Conservation (phyloP, 192 early-diverging fungal species). For the Coemansia sp. region DNA sequence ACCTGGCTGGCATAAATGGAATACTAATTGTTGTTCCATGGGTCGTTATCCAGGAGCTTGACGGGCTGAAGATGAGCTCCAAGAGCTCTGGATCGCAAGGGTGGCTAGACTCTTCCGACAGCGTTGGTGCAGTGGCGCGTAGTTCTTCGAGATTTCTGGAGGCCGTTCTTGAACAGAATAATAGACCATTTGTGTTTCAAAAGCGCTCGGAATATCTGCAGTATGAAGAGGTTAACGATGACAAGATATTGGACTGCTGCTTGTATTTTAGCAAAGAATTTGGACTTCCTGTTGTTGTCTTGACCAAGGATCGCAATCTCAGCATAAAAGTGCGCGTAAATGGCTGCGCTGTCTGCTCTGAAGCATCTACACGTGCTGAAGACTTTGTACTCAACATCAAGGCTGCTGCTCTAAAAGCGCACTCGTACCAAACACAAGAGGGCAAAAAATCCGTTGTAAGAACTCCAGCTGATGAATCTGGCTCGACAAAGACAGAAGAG, state of each 20-base stretch:
- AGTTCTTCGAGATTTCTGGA: conserved; percentile 41
- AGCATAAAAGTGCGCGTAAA: conserved; percentile 41
- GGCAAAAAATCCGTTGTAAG: neutral
- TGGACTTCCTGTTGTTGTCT: conserved; percentile 34
- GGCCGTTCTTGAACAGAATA: conserved; percentile 13
- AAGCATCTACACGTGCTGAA: neutral
- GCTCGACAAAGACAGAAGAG: no score
- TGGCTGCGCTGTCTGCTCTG: conserved; percentile 23
- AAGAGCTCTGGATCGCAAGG: neutral
- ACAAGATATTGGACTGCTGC: conserved; percentile 51
- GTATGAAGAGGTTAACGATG: conserved; percentile 27
- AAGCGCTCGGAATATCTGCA: conserved; percentile 42
- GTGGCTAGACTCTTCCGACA: neutral
- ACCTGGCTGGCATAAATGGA: conserved; percentile 1
- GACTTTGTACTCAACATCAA: conserved; percentile 24
- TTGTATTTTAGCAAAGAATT: conserved; percentile 36
- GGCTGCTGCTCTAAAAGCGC: neutral
- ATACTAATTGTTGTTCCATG: conserved; percentile 39
- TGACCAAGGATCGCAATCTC: conserved; percentile 42
- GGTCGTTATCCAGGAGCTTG: conserved; percentile 45
- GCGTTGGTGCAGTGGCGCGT: conserved; percentile 23
- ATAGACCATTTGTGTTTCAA: conserved; percentile 36
- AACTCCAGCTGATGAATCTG: no score
- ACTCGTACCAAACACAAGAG: neutral
- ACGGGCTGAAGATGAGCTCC: conserved; percentile 28